Conservation (phyloP, 345 rosid species). For the Aquilaria sinensis region DNA sequence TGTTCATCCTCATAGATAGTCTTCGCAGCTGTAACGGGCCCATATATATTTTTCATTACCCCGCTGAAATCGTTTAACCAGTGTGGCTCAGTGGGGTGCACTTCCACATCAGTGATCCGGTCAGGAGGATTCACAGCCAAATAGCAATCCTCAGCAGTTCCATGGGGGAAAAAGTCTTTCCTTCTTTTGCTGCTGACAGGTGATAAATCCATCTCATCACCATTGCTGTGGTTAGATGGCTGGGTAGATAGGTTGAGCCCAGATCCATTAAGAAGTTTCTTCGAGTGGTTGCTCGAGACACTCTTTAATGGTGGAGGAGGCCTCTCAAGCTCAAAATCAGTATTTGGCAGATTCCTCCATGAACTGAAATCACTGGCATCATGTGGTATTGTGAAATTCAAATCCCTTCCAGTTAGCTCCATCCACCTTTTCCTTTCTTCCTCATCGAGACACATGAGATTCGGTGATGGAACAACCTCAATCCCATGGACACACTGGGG, state of each 20-base stretch:
- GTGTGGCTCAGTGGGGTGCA: constrained; percentile 58
- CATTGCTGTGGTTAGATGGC: constrained; percentile 48
- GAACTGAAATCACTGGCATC: constrained; percentile 93
- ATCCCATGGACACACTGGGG: constrained; percentile 96
- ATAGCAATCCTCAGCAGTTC: constrained; percentile 56
- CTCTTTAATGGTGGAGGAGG: constrained; percentile 44
- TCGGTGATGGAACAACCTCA: constrained; percentile 72
- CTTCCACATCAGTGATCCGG: constrained; percentile 41
- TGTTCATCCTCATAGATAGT: constrained; percentile 86
- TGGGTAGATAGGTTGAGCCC: constrained; percentile 81
- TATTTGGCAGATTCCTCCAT: constrained; percentile 91
- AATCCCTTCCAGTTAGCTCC: constrained; percentile 89
- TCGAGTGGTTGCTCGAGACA: constrained; percentile 44
- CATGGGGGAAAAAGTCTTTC: constrained; percentile 69
- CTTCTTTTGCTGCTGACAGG: constrained; percentile 68
- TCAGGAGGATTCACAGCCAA: constrained; percentile 39
- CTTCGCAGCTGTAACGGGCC: constrained; percentile 96
- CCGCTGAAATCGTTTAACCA: constrained; percentile 86
- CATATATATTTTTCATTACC: constrained; percentile 65
- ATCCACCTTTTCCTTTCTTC: constrained; percentile 89
- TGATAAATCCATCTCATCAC: constrained; percentile 63
- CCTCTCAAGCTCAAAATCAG: constrained; percentile 92
- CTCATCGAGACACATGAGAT: constrained; percentile 64
- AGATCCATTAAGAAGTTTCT: constrained; percentile 79
- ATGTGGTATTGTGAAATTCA: constrained; percentile 61